phyloP scores from a whole-genome alignment of 768 basidiomycete species.

The Chalciporus pseudorubinellus region DNA sequence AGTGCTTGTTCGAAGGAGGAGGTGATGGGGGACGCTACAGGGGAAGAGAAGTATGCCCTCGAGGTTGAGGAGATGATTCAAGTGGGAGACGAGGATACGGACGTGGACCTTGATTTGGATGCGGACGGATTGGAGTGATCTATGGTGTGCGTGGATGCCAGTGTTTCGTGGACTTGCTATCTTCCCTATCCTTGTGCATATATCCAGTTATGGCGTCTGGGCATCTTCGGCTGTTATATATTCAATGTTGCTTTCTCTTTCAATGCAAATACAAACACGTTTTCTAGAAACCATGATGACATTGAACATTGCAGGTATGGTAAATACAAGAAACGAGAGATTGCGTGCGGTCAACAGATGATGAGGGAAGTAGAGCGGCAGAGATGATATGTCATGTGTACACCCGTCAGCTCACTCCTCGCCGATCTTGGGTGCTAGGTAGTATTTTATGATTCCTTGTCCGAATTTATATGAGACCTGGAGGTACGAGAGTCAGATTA shows the following conservation, averaged over 20 bases:
- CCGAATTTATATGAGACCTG: constrained; percentile 89
- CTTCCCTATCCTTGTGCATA: constrained; percentile 1
- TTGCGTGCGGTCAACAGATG: constrained; percentile 8
- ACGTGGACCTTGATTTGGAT: constrained; percentile 6
- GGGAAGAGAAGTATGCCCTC: neutral
- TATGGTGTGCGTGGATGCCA: neutral
- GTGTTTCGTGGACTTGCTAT: constrained; percentile 14
- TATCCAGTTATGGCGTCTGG: neutral
- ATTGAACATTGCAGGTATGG: neutral
- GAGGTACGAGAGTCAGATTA: neutral
- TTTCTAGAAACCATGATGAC: neutral
- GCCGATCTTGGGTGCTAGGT: constrained; percentile 93
- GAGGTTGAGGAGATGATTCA: constrained; percentile 2
- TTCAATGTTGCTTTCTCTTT: neutral
- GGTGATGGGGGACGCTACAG: neutral
- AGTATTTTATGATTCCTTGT: constrained; percentile 88
- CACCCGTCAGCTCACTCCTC: constrained; percentile 53
- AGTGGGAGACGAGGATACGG: constrained; percentile 9
- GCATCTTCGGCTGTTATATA: constrained; percentile 14
- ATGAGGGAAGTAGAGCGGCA: constrained; percentile 9
- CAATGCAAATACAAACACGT: neutral
- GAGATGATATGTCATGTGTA: constrained; percentile 5
- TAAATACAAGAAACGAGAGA: constrained; percentile 14
- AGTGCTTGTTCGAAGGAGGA: neutral
- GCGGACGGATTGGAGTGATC: constrained; percentile 16